phyloP scores from a whole-genome alignment of 2,329 filamentous ascomycete species.

The Pseudocercospora pini-densiflorae region DNA sequence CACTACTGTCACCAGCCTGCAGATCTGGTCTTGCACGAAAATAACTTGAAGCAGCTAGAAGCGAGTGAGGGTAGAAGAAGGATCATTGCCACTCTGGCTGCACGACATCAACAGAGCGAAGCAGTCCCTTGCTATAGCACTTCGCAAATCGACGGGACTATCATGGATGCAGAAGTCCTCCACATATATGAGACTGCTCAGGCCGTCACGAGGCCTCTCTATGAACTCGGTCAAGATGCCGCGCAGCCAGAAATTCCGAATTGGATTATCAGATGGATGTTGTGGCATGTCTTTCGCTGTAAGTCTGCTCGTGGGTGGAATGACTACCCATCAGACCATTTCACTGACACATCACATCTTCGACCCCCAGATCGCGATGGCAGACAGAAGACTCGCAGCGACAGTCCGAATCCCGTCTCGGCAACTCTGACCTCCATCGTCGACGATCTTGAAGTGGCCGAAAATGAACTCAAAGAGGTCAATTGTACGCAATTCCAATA shows the following conservation, averaged over 20 bases:
- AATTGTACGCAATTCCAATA: not conserved
- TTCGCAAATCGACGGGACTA: constrained; percentile 29
- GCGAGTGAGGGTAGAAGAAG: constrained; percentile 45
- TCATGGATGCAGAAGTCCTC: constrained; percentile 24
- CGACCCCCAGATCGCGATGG: constrained; percentile 39
- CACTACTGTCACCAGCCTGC: not conserved
- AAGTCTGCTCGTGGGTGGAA: not conserved
- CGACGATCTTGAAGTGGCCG: not conserved
- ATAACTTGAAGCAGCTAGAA: constrained; percentile 41
- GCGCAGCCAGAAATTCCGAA: constrained; percentile 48
- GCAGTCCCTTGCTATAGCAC: constrained; percentile 18
- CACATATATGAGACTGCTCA: constrained; percentile 34
- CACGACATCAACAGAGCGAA: not conserved
- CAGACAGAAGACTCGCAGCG: constrained; percentile 29
- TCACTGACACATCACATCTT: not conserved
- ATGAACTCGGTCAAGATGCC: constrained; percentile 44
- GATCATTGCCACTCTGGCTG: constrained; percentile 40
- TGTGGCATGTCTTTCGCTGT: constrained; percentile 54
- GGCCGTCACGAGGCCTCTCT: constrained; percentile 43
- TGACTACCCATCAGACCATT: not conserved
- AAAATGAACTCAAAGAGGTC: not conserved
- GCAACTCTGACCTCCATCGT: not conserved
- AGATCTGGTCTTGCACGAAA: not conserved
- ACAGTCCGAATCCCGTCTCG: not conserved
- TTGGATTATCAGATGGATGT: constrained; percentile 53